These are phyloP conservation scores for Yamadazyma triangularis DNA, from an alignment of 1,139 yeast species.

Conservation along the genomic window DNA sequence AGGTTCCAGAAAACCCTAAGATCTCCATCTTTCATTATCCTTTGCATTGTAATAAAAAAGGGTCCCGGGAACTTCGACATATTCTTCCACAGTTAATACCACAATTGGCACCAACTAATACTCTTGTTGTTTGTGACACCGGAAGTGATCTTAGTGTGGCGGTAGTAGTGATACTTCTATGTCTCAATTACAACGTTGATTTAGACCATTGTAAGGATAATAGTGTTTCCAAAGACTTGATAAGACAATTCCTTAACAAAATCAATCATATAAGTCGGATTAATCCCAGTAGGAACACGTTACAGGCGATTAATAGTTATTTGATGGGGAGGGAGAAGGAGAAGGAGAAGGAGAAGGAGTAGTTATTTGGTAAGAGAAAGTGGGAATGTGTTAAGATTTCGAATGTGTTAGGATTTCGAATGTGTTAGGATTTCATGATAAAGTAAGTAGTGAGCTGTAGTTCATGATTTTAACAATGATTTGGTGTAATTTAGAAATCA, in stretches of 20 bases:
- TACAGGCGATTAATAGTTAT: conserved; percentile 58
- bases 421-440: too few species aligned
- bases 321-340: conserved; percentile 16
- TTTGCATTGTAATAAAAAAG: conserved; percentile 52
- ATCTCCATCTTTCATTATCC: conserved; percentile 14
- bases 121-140: conserved; percentile 53
- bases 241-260: conserved; percentile 54
- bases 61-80: conserved; percentile 52
- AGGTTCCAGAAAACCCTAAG: conserved; percentile 1
- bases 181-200: conserved; percentile 37
- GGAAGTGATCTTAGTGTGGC: conserved; percentile 69
- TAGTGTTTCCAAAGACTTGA: conserved; percentile 43
- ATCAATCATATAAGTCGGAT: conserved; percentile 43
- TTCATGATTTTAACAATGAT: too few species aligned
- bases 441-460: too few species aligned
- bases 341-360: neutral
- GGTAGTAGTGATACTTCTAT: conserved; percentile 48
- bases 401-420: too few species aligned
- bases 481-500: too few species aligned
- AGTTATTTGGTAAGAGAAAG: too few species aligned
- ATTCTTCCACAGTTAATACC: conserved; percentile 35
- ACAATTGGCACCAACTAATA: conserved; percentile 7
- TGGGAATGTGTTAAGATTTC: too few species aligned
- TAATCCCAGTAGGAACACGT: conserved; percentile 74
- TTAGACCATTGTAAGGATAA: conserved; percentile 25